Conservation (phyloP, 164 flowering plant species). For the Vitis labrusca region DNA sequence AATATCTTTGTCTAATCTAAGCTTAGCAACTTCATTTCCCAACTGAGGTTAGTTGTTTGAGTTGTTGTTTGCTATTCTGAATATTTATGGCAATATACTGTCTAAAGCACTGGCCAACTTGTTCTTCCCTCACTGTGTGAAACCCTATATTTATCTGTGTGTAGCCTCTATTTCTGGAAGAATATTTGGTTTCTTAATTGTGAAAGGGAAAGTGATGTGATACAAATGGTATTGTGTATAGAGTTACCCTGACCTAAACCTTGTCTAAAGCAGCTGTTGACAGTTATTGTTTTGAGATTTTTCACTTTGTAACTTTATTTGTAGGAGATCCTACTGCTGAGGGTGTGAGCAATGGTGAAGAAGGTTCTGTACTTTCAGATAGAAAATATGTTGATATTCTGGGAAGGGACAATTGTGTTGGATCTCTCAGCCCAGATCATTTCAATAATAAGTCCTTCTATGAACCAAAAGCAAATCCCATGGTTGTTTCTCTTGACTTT, state of each 20-base stretch:
- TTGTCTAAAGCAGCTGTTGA: background rate
- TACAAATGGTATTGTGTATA: background rate
- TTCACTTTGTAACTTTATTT: background rate
- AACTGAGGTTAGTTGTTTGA: too few relatives aligned
- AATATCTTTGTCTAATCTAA: too few relatives aligned
- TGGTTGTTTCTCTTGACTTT: slow-evolving; percentile 13
- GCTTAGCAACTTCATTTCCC: too few relatives aligned
- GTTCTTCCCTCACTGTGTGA: too few relatives aligned
- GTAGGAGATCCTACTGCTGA: slow-evolving; percentile 10
- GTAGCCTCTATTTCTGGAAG: background rate
- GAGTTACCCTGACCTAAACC: background rate
- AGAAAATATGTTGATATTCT: slow-evolving; percentile 2
- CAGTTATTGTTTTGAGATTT: background rate
- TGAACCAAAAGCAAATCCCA: slow-evolving; percentile 6
- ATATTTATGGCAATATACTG: too few relatives aligned
- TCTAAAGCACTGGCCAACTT: too few relatives aligned
- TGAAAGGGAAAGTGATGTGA: background rate
- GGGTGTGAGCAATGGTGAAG: slow-evolving; percentile 7
- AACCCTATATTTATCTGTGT: background rate
- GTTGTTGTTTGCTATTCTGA: too few relatives aligned
- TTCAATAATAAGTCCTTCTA: slow-evolving; percentile 14
- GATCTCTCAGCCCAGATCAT: slow-evolving; percentile 4
- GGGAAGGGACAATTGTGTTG: slow-evolving; percentile 13
- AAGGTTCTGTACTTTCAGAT: slow-evolving; percentile 11
- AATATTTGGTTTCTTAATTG: background rate